These are phyloP conservation scores for Aspergillus terreus DNA, from an alignment of 2,329 filamentous ascomycete genomes.

Conservation along the genomic window DNA sequence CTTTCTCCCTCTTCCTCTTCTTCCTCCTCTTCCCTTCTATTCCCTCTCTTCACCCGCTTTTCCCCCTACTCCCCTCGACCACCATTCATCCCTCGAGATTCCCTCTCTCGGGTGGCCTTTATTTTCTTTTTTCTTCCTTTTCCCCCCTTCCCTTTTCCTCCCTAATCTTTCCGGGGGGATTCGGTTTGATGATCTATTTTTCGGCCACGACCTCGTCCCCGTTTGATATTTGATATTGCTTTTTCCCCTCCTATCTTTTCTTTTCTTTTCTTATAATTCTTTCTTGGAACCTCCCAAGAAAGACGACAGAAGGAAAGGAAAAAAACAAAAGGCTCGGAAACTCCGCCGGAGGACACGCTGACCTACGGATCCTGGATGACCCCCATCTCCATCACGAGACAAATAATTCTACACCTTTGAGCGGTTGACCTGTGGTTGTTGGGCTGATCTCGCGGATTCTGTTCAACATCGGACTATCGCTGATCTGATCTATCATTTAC, in stretches of 20 bases:
- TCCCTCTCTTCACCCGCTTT: conserved; percentile 1
- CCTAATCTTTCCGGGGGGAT: neutral
- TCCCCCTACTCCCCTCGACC: neutral
- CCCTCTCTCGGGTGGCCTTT: neutral
- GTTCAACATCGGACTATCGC: neutral
- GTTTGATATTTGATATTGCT: neutral
- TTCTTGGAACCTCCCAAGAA: conserved; percentile 4
- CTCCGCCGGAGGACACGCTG: conserved; percentile 6
- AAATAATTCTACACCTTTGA: conserved; percentile 14
- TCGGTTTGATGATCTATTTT: neutral
- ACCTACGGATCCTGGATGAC: conserved; percentile 13
- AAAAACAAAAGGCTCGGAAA: neutral
- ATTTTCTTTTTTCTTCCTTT: conserved; percentile 4
- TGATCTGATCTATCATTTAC: too few relatives aligned
- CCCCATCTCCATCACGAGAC: conserved; percentile 15
- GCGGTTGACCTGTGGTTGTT: conserved; percentile 9
- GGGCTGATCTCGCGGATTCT: neutral
- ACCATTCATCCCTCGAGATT: conserved; percentile 11
- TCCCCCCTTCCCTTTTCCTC: conserved; percentile 14
- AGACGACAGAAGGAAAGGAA: conserved; percentile 4
- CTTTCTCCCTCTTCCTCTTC: conserved; percentile 2
- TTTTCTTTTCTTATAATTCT: conserved; percentile 2
- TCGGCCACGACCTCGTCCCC: neutral
- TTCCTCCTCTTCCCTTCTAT: conserved; percentile 1
- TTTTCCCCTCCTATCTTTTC: neutral